Evolutionary conservation across 306 rosid species (phyloP), one percentile per base, ranked within the genome.

Genomic region (Lathyrus oleraceus): DNA sequence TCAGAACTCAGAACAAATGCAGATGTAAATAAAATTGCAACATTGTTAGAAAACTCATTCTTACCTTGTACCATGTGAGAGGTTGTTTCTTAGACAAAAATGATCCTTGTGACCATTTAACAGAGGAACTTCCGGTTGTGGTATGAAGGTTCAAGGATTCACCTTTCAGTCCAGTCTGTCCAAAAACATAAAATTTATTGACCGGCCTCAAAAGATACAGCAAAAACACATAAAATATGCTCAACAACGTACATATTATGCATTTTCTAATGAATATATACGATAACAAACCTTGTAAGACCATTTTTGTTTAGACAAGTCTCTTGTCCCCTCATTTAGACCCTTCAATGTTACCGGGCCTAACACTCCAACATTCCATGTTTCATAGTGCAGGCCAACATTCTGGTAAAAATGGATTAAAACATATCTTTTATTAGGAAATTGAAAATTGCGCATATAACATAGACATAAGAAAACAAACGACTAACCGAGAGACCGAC

Each of bases 41-140:
- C 32, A 21, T 28, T 57, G 13, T 67, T 51, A 19, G 48, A 16
- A 60, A 57, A 61, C 13, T 16, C 12, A 35, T 62, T 77, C 81
- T 69, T 59, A 92, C 98, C 97, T 91, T 95, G 87, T 95, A 95
- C 99, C 99, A 95, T 62, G 92, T 87, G 79, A 93, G 75, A 44
- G 96, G 96, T 39, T 84, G 84, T n/a, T 72, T 87, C 45, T 65
- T 69, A 44, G 75, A 75, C 49, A 62, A 48, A 8, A 62, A 69
- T 61, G 84, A 81, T 72, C 80, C 82, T 67, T 8, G 61, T 56
- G 61, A 30, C 98, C 98, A 93, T 38, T 77, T 79, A 67, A 82
- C 96, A 11, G 85, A 65, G 10, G 58, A 76, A 64, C 85, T 68
- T 5, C 90, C 82, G 56, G 69, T 76, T 39, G 57, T 77, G 57